These are phyloP conservation scores for Kwoniella europaea DNA, from an alignment of 768 basidiomycete species.

Conservation along the genomic window DNA sequence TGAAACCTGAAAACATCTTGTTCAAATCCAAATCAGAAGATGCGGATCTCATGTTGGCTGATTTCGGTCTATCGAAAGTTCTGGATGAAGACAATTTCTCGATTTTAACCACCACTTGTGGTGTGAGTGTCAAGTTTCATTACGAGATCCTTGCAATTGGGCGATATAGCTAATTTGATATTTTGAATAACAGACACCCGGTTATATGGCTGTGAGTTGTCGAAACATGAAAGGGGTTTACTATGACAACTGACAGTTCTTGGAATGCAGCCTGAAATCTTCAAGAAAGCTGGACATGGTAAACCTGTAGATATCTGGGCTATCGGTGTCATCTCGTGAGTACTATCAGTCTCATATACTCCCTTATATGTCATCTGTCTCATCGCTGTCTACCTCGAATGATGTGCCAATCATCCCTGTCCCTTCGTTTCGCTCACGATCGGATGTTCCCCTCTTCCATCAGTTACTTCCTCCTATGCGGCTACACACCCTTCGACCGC, in stretches of 20 bases:
- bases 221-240: neutral
- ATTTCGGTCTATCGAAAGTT: slow-evolving; percentile 80
- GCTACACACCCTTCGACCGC: slow-evolving; percentile 93
- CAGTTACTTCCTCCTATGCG: slow-evolving; percentile 83
- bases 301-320: slow-evolving; percentile 97
- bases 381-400: too few species aligned
- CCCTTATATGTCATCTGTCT: too few species aligned
- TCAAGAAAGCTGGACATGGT: slow-evolving; percentile 91
- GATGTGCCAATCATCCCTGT: too few species aligned
- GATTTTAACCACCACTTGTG: slow-evolving; percentile 91
- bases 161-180: neutral
- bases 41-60: slow-evolving; percentile 94
- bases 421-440: slow-evolving; percentile 4
- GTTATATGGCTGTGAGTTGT: slow-evolving; percentile 53
- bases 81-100: slow-evolving; percentile 89
- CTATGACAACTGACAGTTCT: neutral
- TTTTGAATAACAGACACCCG: slow-evolving; percentile 40
- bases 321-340: slow-evolving; percentile 88
- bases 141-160: neutral
- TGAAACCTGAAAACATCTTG: slow-evolving; percentile 97
- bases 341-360: neutral
- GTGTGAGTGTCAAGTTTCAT: slow-evolving; percentile 61
- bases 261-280: slow-evolving; percentile 83
- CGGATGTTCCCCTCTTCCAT: neutral
- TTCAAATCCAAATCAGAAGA: slow-evolving; percentile 89